phyloP scores from a whole-genome alignment of 1,284 basidiomycete species.

The Moesziomyces antarcticus region DNA sequence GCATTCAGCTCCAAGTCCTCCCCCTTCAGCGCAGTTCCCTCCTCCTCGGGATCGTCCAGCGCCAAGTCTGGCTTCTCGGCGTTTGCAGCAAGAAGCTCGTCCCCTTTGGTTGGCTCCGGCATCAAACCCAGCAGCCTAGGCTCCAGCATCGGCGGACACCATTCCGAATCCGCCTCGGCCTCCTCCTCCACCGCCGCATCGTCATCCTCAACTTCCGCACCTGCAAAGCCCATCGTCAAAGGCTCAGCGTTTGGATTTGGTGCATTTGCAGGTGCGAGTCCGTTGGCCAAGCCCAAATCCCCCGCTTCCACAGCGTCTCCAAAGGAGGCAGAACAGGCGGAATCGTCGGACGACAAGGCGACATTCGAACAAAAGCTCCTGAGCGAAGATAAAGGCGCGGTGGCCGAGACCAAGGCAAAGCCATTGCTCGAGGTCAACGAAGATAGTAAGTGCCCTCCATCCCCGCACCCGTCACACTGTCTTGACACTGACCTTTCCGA shows the following conservation, averaged over 20 bases:
- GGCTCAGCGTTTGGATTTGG: constrained; percentile 53
- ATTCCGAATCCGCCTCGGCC: constrained; percentile 23
- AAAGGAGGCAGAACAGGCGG: constrained; percentile 10
- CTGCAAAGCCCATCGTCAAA: constrained; percentile 28
- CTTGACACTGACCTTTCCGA: background rate
- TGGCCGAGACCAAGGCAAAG: constrained; percentile 13
- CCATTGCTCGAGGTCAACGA: constrained; percentile 35
- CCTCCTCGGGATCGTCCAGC: constrained; percentile 39
- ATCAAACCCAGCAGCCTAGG: constrained; percentile 48
- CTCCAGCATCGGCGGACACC: constrained; percentile 35
- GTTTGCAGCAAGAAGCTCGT: constrained; percentile 28
- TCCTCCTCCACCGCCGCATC: constrained; percentile 9
- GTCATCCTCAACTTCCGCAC: background rate
- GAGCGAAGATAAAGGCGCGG: constrained; percentile 17
- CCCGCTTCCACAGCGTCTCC: constrained; percentile 11
- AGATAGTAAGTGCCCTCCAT: constrained; percentile 32
- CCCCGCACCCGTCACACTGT: no score
- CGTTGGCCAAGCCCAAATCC: constrained; percentile 39
- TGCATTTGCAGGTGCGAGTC: constrained; percentile 51
- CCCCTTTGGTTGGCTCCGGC: constrained; percentile 20
- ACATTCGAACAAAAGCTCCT: constrained; percentile 36
- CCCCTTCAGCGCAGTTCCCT: constrained; percentile 43
- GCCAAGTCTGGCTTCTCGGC: constrained; percentile 20
- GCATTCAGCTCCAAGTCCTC: constrained; percentile 53
- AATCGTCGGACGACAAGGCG: constrained; percentile 16